A percentile compares a stretch with the other conserved stretches of the same genome.
These are phyloP conservation scores for Sanghuangporus weigelae DNA, from an alignment of 1,284 basidiomycete species.

Conservation along the genomic window DNA sequence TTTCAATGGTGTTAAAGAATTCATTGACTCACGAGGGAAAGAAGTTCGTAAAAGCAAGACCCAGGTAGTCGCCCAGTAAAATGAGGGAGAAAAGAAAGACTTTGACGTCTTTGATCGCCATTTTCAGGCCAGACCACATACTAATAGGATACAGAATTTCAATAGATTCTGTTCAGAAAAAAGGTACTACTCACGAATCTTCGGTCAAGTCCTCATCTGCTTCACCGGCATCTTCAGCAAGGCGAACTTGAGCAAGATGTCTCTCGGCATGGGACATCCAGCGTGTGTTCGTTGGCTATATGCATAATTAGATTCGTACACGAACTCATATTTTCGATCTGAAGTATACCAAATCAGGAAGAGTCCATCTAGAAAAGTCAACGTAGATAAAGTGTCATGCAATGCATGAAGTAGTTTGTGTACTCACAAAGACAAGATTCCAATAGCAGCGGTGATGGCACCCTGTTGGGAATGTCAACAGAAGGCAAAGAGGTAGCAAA, in stretches of 20 bases:
- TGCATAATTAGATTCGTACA: background rate
- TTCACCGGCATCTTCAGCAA: conserved; percentile 40
- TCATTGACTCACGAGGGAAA: conserved; percentile 24
- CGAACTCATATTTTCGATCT: background rate
- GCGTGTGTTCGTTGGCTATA: conserved; percentile 31
- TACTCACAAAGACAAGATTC: conserved; percentile 19
- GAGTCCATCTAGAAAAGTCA: conserved; percentile 19
- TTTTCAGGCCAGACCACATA: conserved; percentile 21
- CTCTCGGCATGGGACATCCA: conserved; percentile 38
- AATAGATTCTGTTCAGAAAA: background rate
- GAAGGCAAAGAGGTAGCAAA: background rate
- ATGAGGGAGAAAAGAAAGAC: conserved; percentile 30
- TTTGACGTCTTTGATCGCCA: conserved; percentile 31
- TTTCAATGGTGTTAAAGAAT: conserved; percentile 11
- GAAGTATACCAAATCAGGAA: conserved; percentile 23
- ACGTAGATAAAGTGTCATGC: background rate
- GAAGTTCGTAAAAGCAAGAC: conserved; percentile 36
- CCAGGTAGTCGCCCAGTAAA: conserved; percentile 21
- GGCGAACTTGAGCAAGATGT: conserved; percentile 37
- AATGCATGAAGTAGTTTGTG: background rate
- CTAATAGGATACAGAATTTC: conserved; percentile 6
- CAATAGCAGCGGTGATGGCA: conserved; percentile 17
- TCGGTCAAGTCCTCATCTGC: conserved; percentile 29
- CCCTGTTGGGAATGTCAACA: conserved; percentile 3
- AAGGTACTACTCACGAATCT: conserved; percentile 21